Evolutionary conservation across 2,329 filamentous ascomycete species (phyloP).

Genomic region (Exophiala calicioides): DNA sequence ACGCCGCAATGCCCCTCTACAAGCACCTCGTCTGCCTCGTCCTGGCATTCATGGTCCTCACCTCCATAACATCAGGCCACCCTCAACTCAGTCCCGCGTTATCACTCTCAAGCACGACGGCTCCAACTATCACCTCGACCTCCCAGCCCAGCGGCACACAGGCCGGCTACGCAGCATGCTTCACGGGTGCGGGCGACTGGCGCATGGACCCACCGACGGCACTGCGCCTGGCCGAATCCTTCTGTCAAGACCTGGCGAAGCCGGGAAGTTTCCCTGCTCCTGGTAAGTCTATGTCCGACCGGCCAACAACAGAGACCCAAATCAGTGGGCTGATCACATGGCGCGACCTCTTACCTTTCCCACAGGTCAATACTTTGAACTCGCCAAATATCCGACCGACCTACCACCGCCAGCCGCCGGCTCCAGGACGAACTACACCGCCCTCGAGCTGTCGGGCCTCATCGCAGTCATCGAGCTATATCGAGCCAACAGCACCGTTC

Average conservation of each 20-base stretch:
- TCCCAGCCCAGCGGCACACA: background rate
- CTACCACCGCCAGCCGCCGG: background rate
- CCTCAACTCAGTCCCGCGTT: slow-evolving; percentile 2
- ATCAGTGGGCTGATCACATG: background rate
- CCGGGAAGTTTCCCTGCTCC: slow-evolving; percentile 1
- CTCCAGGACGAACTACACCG: slow-evolving; percentile 15
- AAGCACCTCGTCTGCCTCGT: background rate
- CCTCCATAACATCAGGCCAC: background rate
- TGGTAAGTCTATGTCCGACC: background rate
- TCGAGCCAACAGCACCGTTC: background rate
- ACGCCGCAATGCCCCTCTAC: background rate
- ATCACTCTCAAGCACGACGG: background rate
- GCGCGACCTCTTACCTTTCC: background rate
- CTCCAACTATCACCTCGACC: background rate
- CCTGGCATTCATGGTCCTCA: background rate
- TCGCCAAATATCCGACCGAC: slow-evolving; percentile 9
- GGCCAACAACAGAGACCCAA: background rate
- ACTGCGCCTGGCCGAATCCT: slow-evolving; percentile 5
- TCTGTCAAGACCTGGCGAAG: slow-evolving; percentile 9
- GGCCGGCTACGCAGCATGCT: slow-evolving; percentile 7
- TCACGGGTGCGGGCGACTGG: slow-evolving; percentile 5
- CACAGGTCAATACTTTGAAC: slow-evolving; percentile 3
- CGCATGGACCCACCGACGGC: slow-evolving; percentile 13
- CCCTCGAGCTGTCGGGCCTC: slow-evolving; percentile 12
- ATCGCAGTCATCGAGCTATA: slow-evolving; percentile 4